These are phyloP conservation scores for Teunomyces gatunensis DNA, from an alignment of 805 yeast genomes.

Conservation along the genomic window DNA sequence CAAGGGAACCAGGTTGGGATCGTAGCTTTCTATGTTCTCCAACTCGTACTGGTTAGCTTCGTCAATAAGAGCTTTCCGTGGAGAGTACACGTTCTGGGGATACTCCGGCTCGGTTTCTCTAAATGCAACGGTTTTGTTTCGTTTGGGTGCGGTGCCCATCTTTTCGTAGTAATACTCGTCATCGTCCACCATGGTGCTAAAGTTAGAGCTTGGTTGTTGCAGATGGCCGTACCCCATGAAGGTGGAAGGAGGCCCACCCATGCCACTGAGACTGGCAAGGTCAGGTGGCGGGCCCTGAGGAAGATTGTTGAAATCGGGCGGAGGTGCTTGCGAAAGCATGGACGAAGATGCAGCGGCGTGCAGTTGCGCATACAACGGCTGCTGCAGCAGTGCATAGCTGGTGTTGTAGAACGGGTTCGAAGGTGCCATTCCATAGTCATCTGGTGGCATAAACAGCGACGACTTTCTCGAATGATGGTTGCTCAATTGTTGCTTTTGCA, in stretches of 20 bases:
- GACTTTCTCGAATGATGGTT: slow-evolving; percentile 7
- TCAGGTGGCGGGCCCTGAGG: neutral
- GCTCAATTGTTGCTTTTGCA: neutral
- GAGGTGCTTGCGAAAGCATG: neutral
- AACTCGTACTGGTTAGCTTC: slow-evolving; percentile 18
- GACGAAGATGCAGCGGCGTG: slow-evolving; percentile 8
- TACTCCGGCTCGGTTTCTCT: slow-evolving; percentile 29
- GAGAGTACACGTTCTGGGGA: slow-evolving; percentile 29
- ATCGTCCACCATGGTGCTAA: slow-evolving; percentile 21
- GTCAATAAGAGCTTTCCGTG: slow-evolving; percentile 17
- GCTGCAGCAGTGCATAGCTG: slow-evolving; percentile 5
- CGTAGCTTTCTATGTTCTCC: slow-evolving; percentile 15
- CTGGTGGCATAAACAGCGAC: slow-evolving; percentile 8
- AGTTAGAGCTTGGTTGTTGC: slow-evolving; percentile 13
- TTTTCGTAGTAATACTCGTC: slow-evolving; percentile 12
- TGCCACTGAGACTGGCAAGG: neutral
- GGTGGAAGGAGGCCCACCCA: slow-evolving; percentile 1
- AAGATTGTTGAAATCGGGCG: neutral
- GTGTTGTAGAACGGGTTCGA: slow-evolving; percentile 8
- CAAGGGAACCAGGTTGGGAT: slow-evolving; percentile 11
- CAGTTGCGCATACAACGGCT: slow-evolving; percentile 8
- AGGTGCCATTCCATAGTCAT: slow-evolving; percentile 2
- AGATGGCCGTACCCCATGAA: slow-evolving; percentile 4
- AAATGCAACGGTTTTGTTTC: slow-evolving; percentile 28
- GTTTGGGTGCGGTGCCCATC: slow-evolving; percentile 3